Evolutionary conservation across 345 rosid species (phyloP).

Genomic region (Eucalyptus tenuipes): DNA sequence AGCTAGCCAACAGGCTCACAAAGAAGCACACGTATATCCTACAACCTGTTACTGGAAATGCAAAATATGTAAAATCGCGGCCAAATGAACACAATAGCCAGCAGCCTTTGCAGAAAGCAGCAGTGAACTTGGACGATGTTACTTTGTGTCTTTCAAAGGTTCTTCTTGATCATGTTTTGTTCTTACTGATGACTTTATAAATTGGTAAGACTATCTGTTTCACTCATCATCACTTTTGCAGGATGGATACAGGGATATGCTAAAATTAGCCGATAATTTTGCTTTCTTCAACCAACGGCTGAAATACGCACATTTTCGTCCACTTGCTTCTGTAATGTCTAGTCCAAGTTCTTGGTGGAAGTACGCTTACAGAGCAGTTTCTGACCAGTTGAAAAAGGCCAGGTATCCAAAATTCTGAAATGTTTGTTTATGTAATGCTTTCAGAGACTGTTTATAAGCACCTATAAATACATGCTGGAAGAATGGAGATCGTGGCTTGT

Average conservation of each 20-base stretch:
- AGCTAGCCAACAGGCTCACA: slow-evolving; percentile 49
- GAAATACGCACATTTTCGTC: slow-evolving; percentile 87
- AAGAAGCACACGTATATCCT: slow-evolving; percentile 65
- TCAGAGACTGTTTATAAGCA: neutral
- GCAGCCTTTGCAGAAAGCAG: slow-evolving; percentile 74
- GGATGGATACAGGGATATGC: slow-evolving; percentile 79
- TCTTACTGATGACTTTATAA: neutral
- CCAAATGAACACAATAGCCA: slow-evolving; percentile 18
- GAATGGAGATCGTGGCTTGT: neutral
- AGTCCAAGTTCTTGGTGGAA: slow-evolving; percentile 93
- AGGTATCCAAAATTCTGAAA: slow-evolving; percentile 29
- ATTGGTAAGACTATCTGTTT: neutral
- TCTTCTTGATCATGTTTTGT: neutral
- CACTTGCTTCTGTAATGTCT: slow-evolving; percentile 53
- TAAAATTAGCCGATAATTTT: slow-evolving; percentile 91
- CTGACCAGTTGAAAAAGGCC: slow-evolving; percentile 75
- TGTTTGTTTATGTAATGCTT: neutral
- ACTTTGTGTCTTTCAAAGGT: slow-evolving; percentile 93
- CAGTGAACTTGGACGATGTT: slow-evolving; percentile 85
- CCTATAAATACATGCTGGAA: neutral
- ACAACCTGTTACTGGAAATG: slow-evolving; percentile 92
- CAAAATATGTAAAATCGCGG: slow-evolving; percentile 57
- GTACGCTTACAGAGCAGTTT: slow-evolving; percentile 76
- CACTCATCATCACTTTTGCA: slow-evolving; percentile 14
- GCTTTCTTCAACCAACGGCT: slow-evolving; percentile 80